Percentiles rank a stretch among this genome's conserved stretches.
These are phyloP conservation scores for Linderniella brevidens DNA, from an alignment of 257 asterid species.

Conservation along the genomic window DNA sequence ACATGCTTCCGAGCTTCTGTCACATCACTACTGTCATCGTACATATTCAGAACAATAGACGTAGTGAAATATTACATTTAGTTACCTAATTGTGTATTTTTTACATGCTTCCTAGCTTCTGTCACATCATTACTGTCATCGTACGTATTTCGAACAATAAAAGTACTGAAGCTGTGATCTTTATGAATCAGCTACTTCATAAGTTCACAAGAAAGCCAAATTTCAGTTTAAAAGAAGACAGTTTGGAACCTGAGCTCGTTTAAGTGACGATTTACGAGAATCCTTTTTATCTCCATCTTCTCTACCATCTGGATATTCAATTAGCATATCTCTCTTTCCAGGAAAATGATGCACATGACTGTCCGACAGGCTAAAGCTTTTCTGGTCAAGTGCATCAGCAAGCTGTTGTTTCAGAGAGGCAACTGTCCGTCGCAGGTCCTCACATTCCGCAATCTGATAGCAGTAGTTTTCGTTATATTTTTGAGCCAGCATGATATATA, in stretches of 20 bases:
- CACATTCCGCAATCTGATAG: constrained; percentile 55
- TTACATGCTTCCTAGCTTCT: no score
- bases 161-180: no score
- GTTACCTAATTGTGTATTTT: no score
- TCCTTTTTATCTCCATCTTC: constrained; percentile 23
- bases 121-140: no score
- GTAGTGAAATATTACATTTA: no score
- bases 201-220: constrained; percentile 1
- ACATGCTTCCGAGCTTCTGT: no score
- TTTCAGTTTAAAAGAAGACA: background rate
- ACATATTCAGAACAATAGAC: no score
- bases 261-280: constrained; percentile 32
- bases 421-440: constrained; percentile 54
- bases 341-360: constrained; percentile 16
- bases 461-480: background rate
- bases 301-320: constrained; percentile 21
- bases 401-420: constrained; percentile 54
- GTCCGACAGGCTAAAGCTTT: constrained; percentile 19
- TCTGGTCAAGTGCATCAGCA: constrained; percentile 31
- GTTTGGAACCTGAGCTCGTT: constrained; percentile 47
- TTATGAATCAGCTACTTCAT: no score
- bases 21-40: no score
- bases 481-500: constrained; percentile 5
- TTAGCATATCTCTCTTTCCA: constrained; percentile 6
- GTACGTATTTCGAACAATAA: no score